Evolutionary conservation across 495 filamentous ascomycete species (phyloP), one percentile per base, ranked within the genome.

Genomic region (Penicillium angulare): DNA sequence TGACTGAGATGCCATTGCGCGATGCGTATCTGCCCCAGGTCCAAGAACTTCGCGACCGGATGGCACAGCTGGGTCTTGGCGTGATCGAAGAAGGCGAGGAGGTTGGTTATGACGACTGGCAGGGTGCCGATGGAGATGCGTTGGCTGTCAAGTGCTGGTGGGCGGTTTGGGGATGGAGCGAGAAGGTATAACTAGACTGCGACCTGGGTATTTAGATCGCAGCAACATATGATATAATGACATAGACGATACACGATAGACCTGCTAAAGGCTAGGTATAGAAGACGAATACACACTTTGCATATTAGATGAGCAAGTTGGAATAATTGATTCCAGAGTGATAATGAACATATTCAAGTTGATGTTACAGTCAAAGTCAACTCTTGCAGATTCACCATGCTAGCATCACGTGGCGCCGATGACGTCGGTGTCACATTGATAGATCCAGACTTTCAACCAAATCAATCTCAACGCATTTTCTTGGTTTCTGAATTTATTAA

Each of bases 21-120:
- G 80, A 80, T 45, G 76, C 78, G 22, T 84, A 86, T 58, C 49
- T 73, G 3, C 57, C 60, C 0, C 79, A 87, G 55, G 67, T 78
- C 5, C 54, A 67, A 26, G 78, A 83, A 12, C 79, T 90, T 46
- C 72, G 74, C 17, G 38, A 66, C 29, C 63, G 80, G 7, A 82
- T 90, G 83, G 39, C 36, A 6, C 59, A 60, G 1, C 51, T 71
- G 39, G 84, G 84, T 3, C 67, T 90, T 44, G 59, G 57, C 12
- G 52, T 84, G 0, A 32, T 82, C 13, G 73, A 77, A 12, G 75
- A 87, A 56, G 87, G 85, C 0, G 70, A 80, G 35, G 87, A 90
- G 63, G 65, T 66, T 2, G 87, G 86, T 2, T 77, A 77, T 50
- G 87, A 90, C 60, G 87, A 90, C 57, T 90, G 87, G 87, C 82